Percentiles rank a stretch among this genome's conserved stretches.
phyloP scores from a whole-genome alignment of 2,329 filamentous ascomycete species.

The Calonectria pauciramosa region DNA sequence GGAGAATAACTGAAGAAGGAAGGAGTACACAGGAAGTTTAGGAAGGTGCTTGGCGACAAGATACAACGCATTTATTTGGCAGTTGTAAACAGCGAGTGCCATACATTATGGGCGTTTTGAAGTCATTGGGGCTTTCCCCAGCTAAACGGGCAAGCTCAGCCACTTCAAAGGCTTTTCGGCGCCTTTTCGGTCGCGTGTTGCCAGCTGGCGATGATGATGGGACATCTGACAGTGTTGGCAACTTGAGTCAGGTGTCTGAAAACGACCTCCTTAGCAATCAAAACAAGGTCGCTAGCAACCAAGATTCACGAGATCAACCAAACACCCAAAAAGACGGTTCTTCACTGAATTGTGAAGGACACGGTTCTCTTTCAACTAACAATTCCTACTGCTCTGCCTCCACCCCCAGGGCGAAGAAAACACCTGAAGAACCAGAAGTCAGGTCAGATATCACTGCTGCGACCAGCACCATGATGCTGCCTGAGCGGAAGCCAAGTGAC shows the following conservation, averaged over 20 bases:
- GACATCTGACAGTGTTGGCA: slow-evolving; percentile 23
- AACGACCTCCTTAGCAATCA: slow-evolving; percentile 26
- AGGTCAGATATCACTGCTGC: slow-evolving; percentile 14
- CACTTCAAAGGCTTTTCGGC: slow-evolving; percentile 45
- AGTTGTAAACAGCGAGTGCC: not conserved
- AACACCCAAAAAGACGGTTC: slow-evolving; percentile 10
- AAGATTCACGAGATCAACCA: slow-evolving; percentile 20
- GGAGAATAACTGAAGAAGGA: not conserved
- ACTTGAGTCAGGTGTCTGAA: not conserved
- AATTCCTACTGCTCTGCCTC: not conserved
- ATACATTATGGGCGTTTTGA: slow-evolving; percentile 42
- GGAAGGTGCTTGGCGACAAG: not conserved
- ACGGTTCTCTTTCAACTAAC: not conserved
- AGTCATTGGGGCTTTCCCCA: slow-evolving; percentile 20
- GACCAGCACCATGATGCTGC: slow-evolving; percentile 36
- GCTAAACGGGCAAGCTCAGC: slow-evolving; percentile 45
- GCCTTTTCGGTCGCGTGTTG: slow-evolving; percentile 47
- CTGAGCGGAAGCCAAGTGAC: not conserved
- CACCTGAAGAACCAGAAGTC: not conserved
- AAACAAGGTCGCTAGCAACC: slow-evolving; percentile 16
- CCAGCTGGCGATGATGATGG: slow-evolving; percentile 40
- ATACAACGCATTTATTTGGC: not conserved
- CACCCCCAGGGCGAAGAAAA: not conserved
- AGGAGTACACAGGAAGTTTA: not conserved
- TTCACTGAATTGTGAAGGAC: not conserved